phyloP scores from a whole-genome alignment of 208 protist species.

The Leishmania tarentolae region DNA sequence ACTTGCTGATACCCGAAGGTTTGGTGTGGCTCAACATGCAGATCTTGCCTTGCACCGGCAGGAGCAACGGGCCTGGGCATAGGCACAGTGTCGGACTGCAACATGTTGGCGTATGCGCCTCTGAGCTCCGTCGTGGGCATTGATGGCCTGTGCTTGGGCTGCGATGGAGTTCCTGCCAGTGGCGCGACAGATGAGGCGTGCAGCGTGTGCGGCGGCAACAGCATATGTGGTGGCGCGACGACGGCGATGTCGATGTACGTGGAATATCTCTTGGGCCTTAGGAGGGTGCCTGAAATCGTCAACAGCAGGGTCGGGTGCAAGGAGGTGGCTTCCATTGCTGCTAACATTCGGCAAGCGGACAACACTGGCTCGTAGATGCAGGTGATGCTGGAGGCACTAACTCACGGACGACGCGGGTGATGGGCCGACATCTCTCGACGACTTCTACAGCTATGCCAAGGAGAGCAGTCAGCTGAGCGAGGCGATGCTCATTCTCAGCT shows the following conservation, averaged over 20 bases:
- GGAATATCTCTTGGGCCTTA: slow-evolving; percentile 42
- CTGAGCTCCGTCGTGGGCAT: slow-evolving; percentile 7
- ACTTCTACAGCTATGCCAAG: slow-evolving; percentile 33
- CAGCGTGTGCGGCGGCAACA: slow-evolving; percentile 64
- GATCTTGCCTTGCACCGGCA: slow-evolving; percentile 30
- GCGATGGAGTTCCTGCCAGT: slow-evolving; percentile 52
- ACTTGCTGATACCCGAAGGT: slow-evolving; percentile 30
- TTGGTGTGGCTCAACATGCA: slow-evolving; percentile 34
- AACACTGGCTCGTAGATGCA: slow-evolving; percentile 1
- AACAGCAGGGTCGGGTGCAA: slow-evolving; percentile 13
- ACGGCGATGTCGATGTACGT: slow-evolving; percentile 25
- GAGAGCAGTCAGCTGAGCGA: slow-evolving; percentile 32
- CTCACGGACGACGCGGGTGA: neutral
- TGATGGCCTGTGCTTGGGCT: slow-evolving; percentile 46
- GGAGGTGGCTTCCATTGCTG: slow-evolving; percentile 10
- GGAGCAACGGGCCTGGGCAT: slow-evolving; percentile 35
- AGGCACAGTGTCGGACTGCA: slow-evolving; percentile 32
- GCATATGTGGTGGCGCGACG: slow-evolving; percentile 18
- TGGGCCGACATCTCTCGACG: slow-evolving; percentile 4
- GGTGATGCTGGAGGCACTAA: slow-evolving; percentile 45
- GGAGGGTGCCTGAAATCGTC: slow-evolving; percentile 1
- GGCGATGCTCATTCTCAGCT: slow-evolving; percentile 23
- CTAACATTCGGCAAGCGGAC: neutral
- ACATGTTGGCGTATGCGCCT: slow-evolving; percentile 27
- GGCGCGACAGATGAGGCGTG: slow-evolving; percentile 41